A percentile compares a stretch with the other conserved stretches of the same genome.
phyloP scores from a whole-genome alignment of 352 stramenopile genomes.

The Phytophthora hybrid region DNA sequence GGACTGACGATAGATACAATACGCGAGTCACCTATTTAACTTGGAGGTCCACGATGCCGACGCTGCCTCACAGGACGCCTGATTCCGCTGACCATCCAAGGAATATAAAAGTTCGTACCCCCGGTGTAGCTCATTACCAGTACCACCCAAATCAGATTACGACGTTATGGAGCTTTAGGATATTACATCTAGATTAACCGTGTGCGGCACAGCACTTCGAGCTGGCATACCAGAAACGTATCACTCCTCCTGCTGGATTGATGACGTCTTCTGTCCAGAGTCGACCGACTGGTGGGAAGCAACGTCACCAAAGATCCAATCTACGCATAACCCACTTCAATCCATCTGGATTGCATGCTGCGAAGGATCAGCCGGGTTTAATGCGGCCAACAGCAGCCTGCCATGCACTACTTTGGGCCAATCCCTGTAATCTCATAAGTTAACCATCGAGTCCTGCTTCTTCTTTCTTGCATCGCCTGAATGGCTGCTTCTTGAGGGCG shows the following conservation, averaged over 20 bases:
- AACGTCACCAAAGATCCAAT: neutral
- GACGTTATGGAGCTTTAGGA: neutral
- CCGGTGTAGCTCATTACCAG: neutral
- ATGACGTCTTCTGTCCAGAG: neutral
- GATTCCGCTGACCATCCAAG: neutral
- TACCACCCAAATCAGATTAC: slow-evolving; percentile 3
- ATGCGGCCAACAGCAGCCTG: neutral
- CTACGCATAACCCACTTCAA: neutral
- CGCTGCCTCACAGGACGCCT: neutral
- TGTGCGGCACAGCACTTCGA: neutral
- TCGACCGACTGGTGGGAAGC: neutral
- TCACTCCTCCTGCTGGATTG: neutral
- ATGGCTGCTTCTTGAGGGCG: neutral
- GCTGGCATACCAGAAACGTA: neutral
- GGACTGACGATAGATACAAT: neutral
- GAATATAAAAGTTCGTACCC: neutral
- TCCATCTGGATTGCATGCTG: neutral
- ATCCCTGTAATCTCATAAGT: no score
- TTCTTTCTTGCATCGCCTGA: no score
- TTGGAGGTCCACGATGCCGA: neutral
- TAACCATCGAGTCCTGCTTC: no score
- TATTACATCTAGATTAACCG: neutral
- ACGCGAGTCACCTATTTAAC: neutral
- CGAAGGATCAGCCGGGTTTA: neutral
- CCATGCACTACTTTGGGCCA: neutral